phyloP scores from a whole-genome alignment of 768 basidiomycete species.

The Boletus rubroflammeus region DNA sequence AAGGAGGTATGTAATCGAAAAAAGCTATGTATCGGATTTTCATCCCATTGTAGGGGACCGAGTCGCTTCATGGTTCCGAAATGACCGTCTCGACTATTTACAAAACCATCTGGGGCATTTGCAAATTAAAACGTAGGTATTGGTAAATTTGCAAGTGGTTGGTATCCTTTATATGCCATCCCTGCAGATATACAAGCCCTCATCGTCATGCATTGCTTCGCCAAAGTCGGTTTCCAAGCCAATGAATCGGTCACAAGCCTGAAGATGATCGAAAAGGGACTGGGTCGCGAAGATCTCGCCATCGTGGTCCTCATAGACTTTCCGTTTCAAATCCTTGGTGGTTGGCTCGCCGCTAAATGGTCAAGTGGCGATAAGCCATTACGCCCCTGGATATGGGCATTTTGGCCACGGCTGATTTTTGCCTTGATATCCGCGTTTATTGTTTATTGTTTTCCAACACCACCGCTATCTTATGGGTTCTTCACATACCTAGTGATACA shows the following conservation, averaged over 20 bases:
- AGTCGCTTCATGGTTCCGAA: slow-evolving; percentile 67
- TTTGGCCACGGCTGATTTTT: slow-evolving; percentile 82
- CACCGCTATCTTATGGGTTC: slow-evolving; percentile 70
- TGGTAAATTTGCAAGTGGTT: background rate
- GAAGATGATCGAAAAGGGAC: slow-evolving; percentile 96
- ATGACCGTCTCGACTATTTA: slow-evolving; percentile 91
- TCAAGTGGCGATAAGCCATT: slow-evolving; percentile 75
- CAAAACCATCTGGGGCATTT: slow-evolving; percentile 91
- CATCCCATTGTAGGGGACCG: slow-evolving; percentile 57
- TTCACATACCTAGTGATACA: slow-evolving; percentile 77
- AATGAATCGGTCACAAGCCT: slow-evolving; percentile 88
- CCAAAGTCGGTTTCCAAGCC: slow-evolving; percentile 92
- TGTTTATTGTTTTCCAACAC: slow-evolving; percentile 80
- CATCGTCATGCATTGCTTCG: slow-evolving; percentile 80
- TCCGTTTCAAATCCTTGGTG: slow-evolving; percentile 93
- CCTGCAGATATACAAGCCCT: slow-evolving; percentile 83
- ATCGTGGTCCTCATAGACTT: slow-evolving; percentile 94
- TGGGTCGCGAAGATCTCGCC: slow-evolving; percentile 94
- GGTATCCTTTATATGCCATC: background rate
- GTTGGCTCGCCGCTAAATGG: slow-evolving; percentile 93
- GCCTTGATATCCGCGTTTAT: slow-evolving; percentile 68
- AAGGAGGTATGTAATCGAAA: slow-evolving; percentile 60
- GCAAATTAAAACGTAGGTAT: slow-evolving; percentile 78
- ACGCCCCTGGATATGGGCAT: slow-evolving; percentile 86
- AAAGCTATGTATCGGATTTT: background rate